A percentile compares a stretch with the other conserved stretches of the same genome.
These are phyloP conservation scores for Mycena alexandri DNA, from an alignment of 768 basidiomycete genomes.

Conservation along the genomic window DNA sequence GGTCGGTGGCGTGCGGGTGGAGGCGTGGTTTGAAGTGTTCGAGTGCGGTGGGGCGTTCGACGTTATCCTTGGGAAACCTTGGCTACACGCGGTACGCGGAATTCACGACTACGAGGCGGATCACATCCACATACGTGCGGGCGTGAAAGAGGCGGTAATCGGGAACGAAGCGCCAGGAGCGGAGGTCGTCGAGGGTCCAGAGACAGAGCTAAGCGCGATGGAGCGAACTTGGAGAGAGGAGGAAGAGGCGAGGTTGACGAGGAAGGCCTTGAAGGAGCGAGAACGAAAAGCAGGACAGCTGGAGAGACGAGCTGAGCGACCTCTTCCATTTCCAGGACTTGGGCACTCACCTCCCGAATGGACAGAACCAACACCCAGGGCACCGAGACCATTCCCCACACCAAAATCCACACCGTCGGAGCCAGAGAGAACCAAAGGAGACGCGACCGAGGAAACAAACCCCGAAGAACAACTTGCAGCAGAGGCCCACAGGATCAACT, in stretches of 20 bases:
- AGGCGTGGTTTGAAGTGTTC: slow-evolving; percentile 26
- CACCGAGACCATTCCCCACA: neutral
- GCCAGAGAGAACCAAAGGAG: too few relatives aligned
- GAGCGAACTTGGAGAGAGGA: neutral
- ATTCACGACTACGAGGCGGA: slow-evolving; percentile 23
- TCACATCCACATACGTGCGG: slow-evolving; percentile 13
- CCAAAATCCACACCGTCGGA: neutral
- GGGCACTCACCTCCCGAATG: slow-evolving; percentile 19
- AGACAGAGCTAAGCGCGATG: neutral
- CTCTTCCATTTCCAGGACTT: slow-evolving; percentile 23
- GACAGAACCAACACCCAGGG: neutral
- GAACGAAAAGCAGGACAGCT: slow-evolving; percentile 21
- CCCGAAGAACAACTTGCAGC: neutral
- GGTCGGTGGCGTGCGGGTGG: slow-evolving; percentile 4
- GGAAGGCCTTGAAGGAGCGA: neutral
- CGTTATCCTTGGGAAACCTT: slow-evolving; percentile 26
- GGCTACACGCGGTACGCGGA: slow-evolving; percentile 22
- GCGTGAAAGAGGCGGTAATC: neutral
- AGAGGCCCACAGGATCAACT: slow-evolving; percentile 4
- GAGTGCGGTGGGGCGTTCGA: slow-evolving; percentile 18
- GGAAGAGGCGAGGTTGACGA: slow-evolving; percentile 20
- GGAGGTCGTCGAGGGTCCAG: neutral
- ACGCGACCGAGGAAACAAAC: too few relatives aligned
- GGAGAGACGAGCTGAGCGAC: slow-evolving; percentile 24
- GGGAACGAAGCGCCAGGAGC: slow-evolving; percentile 2